These are phyloP conservation scores for Tolypocladium ovalisporum DNA, from an alignment of 2,329 filamentous ascomycete genomes.

Conservation along the genomic window DNA sequence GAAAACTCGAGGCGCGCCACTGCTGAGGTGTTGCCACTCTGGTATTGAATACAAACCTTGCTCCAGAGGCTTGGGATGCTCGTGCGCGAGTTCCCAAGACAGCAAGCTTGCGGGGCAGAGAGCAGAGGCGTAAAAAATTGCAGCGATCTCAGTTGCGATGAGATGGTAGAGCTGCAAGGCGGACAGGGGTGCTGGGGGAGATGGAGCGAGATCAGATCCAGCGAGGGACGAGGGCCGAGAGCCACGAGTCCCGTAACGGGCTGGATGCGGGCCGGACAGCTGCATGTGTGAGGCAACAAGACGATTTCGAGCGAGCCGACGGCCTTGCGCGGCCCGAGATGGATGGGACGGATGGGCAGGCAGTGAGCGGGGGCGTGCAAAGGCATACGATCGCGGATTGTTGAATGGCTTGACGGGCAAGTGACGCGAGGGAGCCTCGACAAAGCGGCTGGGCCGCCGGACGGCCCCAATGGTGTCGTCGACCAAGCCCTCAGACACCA, in stretches of 20 bases:
- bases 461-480: neutral
- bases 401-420: neutral
- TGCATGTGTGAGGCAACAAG: constrained; percentile 2
- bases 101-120: neutral
- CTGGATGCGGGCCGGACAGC: neutral
- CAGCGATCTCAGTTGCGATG: neutral
- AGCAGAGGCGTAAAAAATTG: neutral
- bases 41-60: neutral
- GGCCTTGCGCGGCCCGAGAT: neutral
- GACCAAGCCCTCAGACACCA: neutral
- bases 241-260: neutral
- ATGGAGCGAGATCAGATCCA: neutral
- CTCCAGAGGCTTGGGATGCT: neutral
- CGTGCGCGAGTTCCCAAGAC: neutral
- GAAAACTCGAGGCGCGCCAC: neutral
- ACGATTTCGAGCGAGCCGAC: neutral
- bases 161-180: neutral
- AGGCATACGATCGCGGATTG: neutral
- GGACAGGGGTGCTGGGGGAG: neutral
- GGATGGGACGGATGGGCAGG: neutral
- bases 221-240: neutral
- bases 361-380: neutral
- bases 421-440: neutral
- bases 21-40: neutral
- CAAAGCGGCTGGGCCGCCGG: neutral